Evolutionary conservation across 2,329 filamentous ascomycete genomes (phyloP).

Genomic region (Epichloe glyceriae): DNA sequence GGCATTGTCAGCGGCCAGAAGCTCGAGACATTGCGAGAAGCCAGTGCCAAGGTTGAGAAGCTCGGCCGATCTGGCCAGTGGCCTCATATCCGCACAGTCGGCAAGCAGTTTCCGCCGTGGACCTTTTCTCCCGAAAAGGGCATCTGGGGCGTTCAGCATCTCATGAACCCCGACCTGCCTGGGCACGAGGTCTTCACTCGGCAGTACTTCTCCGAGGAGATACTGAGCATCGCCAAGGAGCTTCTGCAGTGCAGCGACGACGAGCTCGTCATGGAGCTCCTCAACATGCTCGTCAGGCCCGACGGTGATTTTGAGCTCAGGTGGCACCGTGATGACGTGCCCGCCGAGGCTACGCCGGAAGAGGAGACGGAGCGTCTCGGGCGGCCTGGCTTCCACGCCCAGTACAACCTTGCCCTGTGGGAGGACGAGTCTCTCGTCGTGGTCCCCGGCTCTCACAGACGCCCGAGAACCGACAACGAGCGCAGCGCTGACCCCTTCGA

Average conservation of each 20-base stretch:
- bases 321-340: conserved; percentile 81
- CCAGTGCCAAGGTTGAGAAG: conserved; percentile 42
- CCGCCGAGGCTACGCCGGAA: conserved; percentile 47
- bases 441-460: conserved; percentile 61
- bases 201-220: conserved; percentile 57
- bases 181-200: conserved; percentile 47
- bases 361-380: conserved; percentile 53
- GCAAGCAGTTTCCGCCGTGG: conserved; percentile 89
- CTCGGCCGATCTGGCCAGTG: conserved; percentile 58
- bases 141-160: conserved; percentile 84
- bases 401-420: conserved; percentile 78
- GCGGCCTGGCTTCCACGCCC: conserved; percentile 57
- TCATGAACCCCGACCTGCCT: conserved; percentile 61
- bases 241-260: conserved; percentile 46
- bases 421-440: conserved; percentile 63
- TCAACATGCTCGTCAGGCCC: conserved; percentile 72
- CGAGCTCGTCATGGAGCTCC: conserved; percentile 71
- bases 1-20: conserved; percentile 44
- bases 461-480: conserved; percentile 59
- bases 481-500: conserved; percentile 54
- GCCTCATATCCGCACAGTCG: conserved; percentile 72
- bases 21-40: conserved; percentile 46
- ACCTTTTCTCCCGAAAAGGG: conserved; percentile 43
- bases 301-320: conserved; percentile 57
- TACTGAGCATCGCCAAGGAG: conserved; percentile 51